Evolutionary conservation across 768 basidiomycete genomes (phyloP), one percentile per base, ranked within the genome.

Genomic region (Boletus sp.): DNA sequence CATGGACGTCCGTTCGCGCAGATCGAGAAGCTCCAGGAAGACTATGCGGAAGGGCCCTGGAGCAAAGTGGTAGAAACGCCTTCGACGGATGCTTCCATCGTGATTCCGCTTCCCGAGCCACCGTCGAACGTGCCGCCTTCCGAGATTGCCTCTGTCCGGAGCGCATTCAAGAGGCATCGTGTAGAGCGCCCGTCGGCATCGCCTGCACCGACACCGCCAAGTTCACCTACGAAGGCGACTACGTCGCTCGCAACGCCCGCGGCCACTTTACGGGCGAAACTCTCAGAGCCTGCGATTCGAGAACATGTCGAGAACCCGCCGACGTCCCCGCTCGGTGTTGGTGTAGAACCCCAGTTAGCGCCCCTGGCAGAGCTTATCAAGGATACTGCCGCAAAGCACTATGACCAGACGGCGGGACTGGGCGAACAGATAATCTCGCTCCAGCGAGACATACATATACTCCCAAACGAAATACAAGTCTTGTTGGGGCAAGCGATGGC

Each of bases 341-440:
- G 63, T 11, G 45, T 61, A 20, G 59, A 59, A n/a, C 59, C 61
- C 5, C 58, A 57, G 33, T 45, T 73, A 17, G 70, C 55, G 17
- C 69, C 73, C 2, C 37, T 73, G 41, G 72, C 59, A 11, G 70
- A 74, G 47, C 62, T 73, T 17, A 73, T 73, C 61, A 71, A 71
- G 51, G 71, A 75, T 17, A 64, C 58, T n/a, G 73, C 68, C 45
- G 70, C 66, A 33, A 72, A 75, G 28, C 68, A 73, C 44, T 72
- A 72, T n/a, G 71, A 70, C 40, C 71, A 75, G 33, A 72, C 71
- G 1, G 70, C 68, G 12, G 73, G 67, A 14, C 44, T 73, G 14
- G 64, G 66, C 12, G 69, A 75, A 54, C 70, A 75, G 30, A 67
- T 73, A 20, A 70, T 73, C 36, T 56, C 72, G n/a, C 66, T 73